Evolutionary conservation across 1,284 basidiomycete species (phyloP), one percentile per base, ranked within the genome.

Genomic region (Cryptococcus neoformans): DNA sequence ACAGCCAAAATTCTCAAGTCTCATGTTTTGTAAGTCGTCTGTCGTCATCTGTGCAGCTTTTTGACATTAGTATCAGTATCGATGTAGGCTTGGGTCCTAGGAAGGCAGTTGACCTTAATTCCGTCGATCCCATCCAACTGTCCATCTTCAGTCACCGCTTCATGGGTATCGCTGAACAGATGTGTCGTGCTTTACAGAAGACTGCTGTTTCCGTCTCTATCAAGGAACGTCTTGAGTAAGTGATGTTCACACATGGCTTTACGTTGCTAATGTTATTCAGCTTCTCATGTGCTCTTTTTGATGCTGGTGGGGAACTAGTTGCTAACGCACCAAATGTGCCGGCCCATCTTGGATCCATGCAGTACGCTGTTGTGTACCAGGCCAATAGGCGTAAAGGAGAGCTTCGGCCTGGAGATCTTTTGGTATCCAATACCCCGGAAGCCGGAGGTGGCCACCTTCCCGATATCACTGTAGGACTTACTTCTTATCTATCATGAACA

Each of bases 111-210:
- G 55, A 57, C 49, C 42, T 55, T 38, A 49, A 45, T 8, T 39
- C 53, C 11, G 69, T 74, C 21, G 81, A 82, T 59, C 80, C 81
- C 1, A 78, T 83, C 55, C 70, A 82, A 55, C 75, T 83, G 11
- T 81, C 80, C 6, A 74, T 83, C 10, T 82, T 82, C 63, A 80
- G 80, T 37, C 80, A 82, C 63, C 72, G 81, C 41, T 78, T 80
- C 61, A 80, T 80, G 74, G 71, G 74, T 35, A 76, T 80, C 44
- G 79, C 79, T 5, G 78, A 83, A 65, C 78, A 67, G 60, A 60
- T 60, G 59, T 53, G 59, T 40, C 49, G 59, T 45, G 59, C 59
- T 17, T 48, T 60, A 35, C 59, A 60, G 39, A 60, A 60, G 53
- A 60, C 59, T 10, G 59, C 79, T 10, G 80, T 82, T 46, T 70